Evolutionary conservation across 1,139 yeast species (phyloP).

Genomic region (Pichia sp.): DNA sequence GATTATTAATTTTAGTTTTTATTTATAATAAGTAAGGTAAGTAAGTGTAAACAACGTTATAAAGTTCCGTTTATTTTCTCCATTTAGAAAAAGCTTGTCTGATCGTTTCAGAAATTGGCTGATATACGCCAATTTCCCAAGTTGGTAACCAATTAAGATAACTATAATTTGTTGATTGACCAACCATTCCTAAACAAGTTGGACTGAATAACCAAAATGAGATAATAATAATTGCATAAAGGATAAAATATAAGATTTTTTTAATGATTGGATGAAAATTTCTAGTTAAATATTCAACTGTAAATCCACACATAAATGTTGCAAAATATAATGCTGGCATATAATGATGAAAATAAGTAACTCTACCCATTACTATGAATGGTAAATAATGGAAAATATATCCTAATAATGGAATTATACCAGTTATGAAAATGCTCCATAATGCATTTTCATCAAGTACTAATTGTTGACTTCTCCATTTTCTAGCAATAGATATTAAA

Average conservation of each 20-base stretch:
- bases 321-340: conserved; percentile 79
- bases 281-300: conserved; percentile 39
- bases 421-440: conserved; percentile 43
- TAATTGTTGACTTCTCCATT: conserved; percentile 59
- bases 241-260: conserved; percentile 32
- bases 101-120: conserved; percentile 11
- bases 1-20: too few relatives aligned
- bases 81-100: neutral
- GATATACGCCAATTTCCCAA: conserved; percentile 48
- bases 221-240: conserved; percentile 50
- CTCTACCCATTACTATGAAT: conserved; percentile 74
- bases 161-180: conserved; percentile 55
- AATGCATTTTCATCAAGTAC: conserved; percentile 26
- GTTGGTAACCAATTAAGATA: conserved; percentile 69
- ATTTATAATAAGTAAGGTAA: neutral
- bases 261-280: conserved; percentile 4
- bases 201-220: conserved; percentile 73
- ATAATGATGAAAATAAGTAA: conserved; percentile 77
- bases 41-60: too few relatives aligned
- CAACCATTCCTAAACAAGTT: conserved; percentile 84
- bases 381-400: conserved; percentile 72
- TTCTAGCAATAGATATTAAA: conserved; percentile 22
- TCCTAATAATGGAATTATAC: conserved; percentile 58
- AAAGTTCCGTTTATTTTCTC: too few relatives aligned
- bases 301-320: conserved; percentile 54